These are phyloP conservation scores for Gonium pectorale DNA, from an alignment of 139 green algal species.

Conservation along the genomic window DNA sequence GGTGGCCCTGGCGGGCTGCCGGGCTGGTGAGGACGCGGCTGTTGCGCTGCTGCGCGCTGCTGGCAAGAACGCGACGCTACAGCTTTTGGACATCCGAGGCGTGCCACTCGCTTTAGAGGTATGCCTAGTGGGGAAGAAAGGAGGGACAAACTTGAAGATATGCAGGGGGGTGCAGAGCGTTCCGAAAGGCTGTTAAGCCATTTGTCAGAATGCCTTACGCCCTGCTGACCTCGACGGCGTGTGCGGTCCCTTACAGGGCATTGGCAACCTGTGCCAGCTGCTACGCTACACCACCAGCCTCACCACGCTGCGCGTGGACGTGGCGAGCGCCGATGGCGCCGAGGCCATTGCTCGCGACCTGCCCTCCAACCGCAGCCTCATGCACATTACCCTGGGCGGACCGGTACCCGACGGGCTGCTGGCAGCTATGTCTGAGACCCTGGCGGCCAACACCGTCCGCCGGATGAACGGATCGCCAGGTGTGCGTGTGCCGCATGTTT, in stretches of 20 bases:
- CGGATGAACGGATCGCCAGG: conserved; percentile 27
- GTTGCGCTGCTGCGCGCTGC: conserved; percentile 56
- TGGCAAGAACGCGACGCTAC: conserved; percentile 56
- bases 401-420: conserved; percentile 66
- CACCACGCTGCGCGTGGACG: conserved; percentile 64
- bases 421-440: conserved; percentile 53
- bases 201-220: too few relatives aligned
- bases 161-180: too few relatives aligned
- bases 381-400: conserved; percentile 68
- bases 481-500: not conserved
- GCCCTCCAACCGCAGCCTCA: conserved; percentile 57
- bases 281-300: conserved; percentile 60
- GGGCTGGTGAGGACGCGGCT: conserved; percentile 43
- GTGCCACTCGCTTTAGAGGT: conserved; percentile 52
- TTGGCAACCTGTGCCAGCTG: conserved; percentile 62
- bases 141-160: too few relatives aligned
- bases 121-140: too few relatives aligned
- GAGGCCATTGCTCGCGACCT: conserved; percentile 63
- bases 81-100: conserved; percentile 67
- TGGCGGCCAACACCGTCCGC: conserved; percentile 53
- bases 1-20: conserved; percentile 55
- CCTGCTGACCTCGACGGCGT: not conserved
- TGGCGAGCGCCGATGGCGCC: conserved; percentile 56
- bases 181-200: too few relatives aligned
- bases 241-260: too few relatives aligned